Evolutionary conservation across 352 stramenopile genomes (phyloP).

Genomic region (Globisporangium lucens): DNA sequence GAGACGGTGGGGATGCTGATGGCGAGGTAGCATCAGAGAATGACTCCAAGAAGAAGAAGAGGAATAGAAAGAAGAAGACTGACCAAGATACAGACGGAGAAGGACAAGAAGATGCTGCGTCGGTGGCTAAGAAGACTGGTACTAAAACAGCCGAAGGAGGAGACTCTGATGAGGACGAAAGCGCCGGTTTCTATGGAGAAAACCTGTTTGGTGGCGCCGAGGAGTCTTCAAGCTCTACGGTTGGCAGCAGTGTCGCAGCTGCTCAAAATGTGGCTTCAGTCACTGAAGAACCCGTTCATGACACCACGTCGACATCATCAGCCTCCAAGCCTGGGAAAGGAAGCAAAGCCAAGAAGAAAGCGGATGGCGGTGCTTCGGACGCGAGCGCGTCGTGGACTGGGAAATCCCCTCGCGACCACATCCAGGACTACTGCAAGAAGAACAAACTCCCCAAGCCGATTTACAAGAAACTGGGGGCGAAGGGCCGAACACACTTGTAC

Average conservation of each 20-base stretch:
- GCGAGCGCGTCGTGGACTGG: slow-evolving; percentile 56
- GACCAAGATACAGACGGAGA: not conserved
- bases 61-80: slow-evolving; percentile 10
- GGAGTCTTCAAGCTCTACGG: not conserved
- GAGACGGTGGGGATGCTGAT: not conserved
- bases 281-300: not conserved
- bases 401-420: slow-evolving; percentile 84
- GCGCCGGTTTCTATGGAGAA: slow-evolving; percentile 9
- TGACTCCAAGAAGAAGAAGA: slow-evolving; percentile 5
- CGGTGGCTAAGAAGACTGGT: slow-evolving; percentile 1
- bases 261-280: not conserved
- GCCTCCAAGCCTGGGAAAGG: slow-evolving; percentile 21
- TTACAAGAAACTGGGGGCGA: slow-evolving; percentile 49
- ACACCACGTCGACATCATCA: not conserved
- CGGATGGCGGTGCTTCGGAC: slow-evolving; percentile 18
- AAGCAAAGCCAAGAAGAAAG: slow-evolving; percentile 37
- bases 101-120: not conserved
- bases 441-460: slow-evolving; percentile 74
- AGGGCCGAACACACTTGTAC: slow-evolving; percentile 40
- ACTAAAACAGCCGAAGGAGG: not conserved
- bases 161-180: not conserved
- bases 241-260: not conserved
- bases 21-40: not conserved
- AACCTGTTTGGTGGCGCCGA: slow-evolving; percentile 5
- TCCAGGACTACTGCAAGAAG: slow-evolving; percentile 90